phyloP scores from a whole-genome alignment of 768 basidiomycete genomes.

The Hydnomerulius pinastri region DNA sequence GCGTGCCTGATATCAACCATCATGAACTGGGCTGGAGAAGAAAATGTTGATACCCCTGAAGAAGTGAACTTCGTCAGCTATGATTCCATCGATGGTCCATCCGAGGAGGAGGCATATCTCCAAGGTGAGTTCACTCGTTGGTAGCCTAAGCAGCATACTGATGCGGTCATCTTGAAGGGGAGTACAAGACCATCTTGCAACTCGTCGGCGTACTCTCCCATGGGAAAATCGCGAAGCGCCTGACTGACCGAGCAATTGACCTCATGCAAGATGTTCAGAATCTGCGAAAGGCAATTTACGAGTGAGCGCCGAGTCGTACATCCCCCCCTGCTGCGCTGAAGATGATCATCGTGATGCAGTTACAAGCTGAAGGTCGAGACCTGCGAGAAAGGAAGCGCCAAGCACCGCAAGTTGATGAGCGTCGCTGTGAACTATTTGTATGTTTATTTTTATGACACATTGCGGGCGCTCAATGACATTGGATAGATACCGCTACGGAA shows the following conservation, averaged over 20 bases:
- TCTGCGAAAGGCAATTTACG: slow-evolving; percentile 90
- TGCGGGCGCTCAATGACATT: slow-evolving; percentile 6
- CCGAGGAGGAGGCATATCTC: slow-evolving; percentile 86
- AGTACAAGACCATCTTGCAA: slow-evolving; percentile 96
- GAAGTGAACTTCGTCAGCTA: slow-evolving; percentile 46
- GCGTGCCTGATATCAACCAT: slow-evolving; percentile 84
- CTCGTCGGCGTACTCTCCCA: slow-evolving; percentile 90
- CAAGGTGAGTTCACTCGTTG: slow-evolving; percentile 53
- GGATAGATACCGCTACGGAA: slow-evolving; percentile 80
- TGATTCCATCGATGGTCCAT: slow-evolving; percentile 77
- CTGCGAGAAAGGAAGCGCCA: slow-evolving; percentile 73
- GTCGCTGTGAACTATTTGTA: slow-evolving; percentile 90
- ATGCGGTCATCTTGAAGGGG: slow-evolving; percentile 54
- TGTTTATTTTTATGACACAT: slow-evolving; percentile 18
- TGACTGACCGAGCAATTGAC: slow-evolving; percentile 89
- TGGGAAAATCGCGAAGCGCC: slow-evolving; percentile 88
- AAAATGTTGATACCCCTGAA: slow-evolving; percentile 39
- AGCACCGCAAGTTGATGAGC: slow-evolving; percentile 72
- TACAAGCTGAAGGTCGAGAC: slow-evolving; percentile 91
- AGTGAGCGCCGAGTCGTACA: slow-evolving; percentile 52
- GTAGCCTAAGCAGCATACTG: not conserved
- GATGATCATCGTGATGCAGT: slow-evolving; percentile 41
- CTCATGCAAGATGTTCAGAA: slow-evolving; percentile 97
- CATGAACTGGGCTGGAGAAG: slow-evolving; percentile 55
- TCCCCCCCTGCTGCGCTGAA: slow-evolving; percentile 1